These are phyloP conservation scores for Neurospora sp. DNA, from an alignment of 495 filamentous ascomycete genomes.

Conservation along the genomic window DNA sequence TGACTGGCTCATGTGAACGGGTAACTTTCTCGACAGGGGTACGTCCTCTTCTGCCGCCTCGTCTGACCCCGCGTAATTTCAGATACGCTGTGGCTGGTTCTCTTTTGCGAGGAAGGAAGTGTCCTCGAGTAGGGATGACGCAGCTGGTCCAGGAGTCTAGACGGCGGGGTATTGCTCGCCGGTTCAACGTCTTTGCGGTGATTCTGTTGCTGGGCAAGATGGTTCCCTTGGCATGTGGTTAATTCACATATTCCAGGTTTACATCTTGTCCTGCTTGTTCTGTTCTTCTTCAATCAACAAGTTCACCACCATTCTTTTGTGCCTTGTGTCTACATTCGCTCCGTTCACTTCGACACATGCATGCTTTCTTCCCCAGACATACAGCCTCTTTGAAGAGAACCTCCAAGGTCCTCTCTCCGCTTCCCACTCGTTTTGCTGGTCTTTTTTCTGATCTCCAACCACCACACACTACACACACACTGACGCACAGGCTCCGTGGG, in stretches of 20 bases:
- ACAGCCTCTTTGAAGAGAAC: neutral
- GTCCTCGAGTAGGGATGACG: neutral
- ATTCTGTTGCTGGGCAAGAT: neutral
- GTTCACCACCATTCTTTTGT: neutral
- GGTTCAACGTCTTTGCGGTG: neutral
- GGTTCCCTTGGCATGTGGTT: neutral
- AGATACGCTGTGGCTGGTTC: neutral
- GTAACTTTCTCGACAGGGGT: neutral
- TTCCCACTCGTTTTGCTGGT: no score
- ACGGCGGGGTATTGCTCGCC: neutral
- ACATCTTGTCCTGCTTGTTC: neutral
- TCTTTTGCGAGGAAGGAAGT: neutral
- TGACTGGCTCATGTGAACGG: neutral
- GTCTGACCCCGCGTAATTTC: neutral
- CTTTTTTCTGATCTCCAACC: no score
- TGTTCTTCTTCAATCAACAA: neutral
- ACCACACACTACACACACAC: no score
- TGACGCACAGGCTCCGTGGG: constrained; percentile 48
- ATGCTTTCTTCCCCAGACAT: neutral
- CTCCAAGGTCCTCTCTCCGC: neutral
- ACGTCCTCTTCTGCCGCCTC: neutral
- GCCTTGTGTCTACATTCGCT: neutral
- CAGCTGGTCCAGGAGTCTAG: neutral
- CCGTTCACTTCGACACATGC: neutral
- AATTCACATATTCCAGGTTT: neutral